Evolutionary conservation across 2,329 filamentous ascomycete species (phyloP).

Genomic region (Ophioceras dolichostomum): DNA sequence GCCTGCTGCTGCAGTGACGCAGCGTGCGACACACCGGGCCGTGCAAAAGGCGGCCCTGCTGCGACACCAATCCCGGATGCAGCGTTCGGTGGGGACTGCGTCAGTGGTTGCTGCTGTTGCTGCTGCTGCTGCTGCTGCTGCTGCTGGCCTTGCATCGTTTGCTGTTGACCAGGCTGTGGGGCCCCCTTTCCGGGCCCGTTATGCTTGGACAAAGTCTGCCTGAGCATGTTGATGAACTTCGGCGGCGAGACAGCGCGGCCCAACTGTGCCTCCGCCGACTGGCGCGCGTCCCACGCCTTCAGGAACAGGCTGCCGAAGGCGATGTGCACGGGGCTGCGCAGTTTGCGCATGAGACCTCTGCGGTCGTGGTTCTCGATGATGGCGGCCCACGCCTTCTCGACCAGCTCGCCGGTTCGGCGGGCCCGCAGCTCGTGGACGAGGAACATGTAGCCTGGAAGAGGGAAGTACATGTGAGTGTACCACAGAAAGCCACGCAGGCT

Average conservation of each 20-base stretch:
- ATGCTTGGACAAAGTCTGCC: conserved; percentile 23
- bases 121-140: conserved; percentile 8
- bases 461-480: conserved; percentile 48
- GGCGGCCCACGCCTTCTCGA: conserved; percentile 45
- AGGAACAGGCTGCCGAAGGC: conserved; percentile 46
- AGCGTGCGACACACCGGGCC: too few relatives aligned
- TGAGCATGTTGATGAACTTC: conserved; percentile 32
- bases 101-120: conserved; percentile 2
- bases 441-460: conserved; percentile 49
- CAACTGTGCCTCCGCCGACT: conserved; percentile 29
- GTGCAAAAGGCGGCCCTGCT: too few relatives aligned
- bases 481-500: conserved; percentile 40
- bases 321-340: conserved; percentile 43
- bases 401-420: conserved; percentile 39
- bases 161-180: conserved; percentile 2
- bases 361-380: conserved; percentile 42
- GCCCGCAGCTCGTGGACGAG: conserved; percentile 41
- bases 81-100: conserved; percentile 1
- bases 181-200: conserved; percentile 6
- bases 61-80: too few relatives aligned
- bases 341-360: conserved; percentile 33
- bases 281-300: conserved; percentile 49
- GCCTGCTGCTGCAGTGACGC: conserved; percentile 1
- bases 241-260: conserved; percentile 31
- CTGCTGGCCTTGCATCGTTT: conserved; percentile 9